Evolutionary conservation across 768 basidiomycete genomes (phyloP).

Genomic region (Gloeophyllum trabeum): DNA sequence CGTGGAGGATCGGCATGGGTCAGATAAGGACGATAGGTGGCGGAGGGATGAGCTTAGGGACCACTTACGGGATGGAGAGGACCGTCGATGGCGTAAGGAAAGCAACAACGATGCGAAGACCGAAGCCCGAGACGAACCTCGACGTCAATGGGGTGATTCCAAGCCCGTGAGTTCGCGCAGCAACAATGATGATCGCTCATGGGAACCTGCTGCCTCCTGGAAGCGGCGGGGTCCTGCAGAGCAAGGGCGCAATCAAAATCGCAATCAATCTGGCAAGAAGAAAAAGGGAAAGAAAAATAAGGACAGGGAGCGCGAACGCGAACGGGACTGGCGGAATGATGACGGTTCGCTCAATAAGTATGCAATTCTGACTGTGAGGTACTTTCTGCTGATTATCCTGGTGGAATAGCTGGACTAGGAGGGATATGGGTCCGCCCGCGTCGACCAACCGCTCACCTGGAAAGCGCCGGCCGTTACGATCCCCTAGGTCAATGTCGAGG

Average conservation of each 20-base stretch:
- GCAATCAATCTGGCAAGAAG: conserved; percentile 23
- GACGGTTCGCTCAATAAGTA: conserved; percentile 73
- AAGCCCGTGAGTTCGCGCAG: conserved; percentile 14
- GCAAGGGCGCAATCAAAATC: conserved; percentile 23
- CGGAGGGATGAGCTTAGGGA: conserved; percentile 29
- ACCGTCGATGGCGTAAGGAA: background rate
- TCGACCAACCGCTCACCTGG: conserved; percentile 22
- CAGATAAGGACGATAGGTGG: conserved; percentile 27
- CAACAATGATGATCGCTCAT: conserved; percentile 41
- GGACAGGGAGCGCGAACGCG: conserved; percentile 19
- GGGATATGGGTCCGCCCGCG: conserved; percentile 36
- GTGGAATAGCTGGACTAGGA: conserved; percentile 53
- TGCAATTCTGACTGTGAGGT: too few species aligned
- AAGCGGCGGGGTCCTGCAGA: conserved; percentile 23
- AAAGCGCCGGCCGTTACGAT: conserved; percentile 10
- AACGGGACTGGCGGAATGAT: conserved; percentile 36
- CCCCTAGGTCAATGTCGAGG: conserved; percentile 12
- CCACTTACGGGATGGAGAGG: too few species aligned
- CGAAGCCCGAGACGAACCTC: background rate
- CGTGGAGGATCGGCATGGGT: conserved; percentile 1
- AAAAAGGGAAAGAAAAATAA: conserved; percentile 23
- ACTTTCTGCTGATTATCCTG: conserved; percentile 4
- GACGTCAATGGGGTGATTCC: conserved; percentile 3
- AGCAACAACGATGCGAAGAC: background rate
- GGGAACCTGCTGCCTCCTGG: conserved; percentile 69